phyloP scores from a whole-genome alignment of 1,284 basidiomycete species.

The Apiotrichum gracile region DNA sequence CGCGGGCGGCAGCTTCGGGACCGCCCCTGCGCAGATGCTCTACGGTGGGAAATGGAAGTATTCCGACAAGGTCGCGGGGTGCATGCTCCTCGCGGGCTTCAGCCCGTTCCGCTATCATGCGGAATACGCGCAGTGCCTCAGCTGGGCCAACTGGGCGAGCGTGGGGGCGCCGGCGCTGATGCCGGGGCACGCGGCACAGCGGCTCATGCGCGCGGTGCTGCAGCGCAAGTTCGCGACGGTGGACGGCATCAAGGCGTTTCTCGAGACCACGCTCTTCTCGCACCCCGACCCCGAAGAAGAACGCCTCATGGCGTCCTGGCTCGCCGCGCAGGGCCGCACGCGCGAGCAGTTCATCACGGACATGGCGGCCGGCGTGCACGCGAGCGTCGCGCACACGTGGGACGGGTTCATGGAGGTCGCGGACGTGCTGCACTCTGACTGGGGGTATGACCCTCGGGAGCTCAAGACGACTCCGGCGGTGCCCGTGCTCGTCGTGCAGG shows the following conservation, averaged over 20 bases:
- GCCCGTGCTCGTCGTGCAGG: slow-evolving; percentile 51
- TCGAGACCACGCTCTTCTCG: slow-evolving; percentile 47
- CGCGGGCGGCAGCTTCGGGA: slow-evolving; percentile 55
- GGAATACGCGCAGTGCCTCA: slow-evolving; percentile 50
- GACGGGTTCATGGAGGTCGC: slow-evolving; percentile 53
- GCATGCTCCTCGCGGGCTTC: slow-evolving; percentile 52
- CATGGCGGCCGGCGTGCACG: slow-evolving; percentile 49
- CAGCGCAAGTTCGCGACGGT: slow-evolving; percentile 45
- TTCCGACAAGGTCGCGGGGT: slow-evolving; percentile 50
- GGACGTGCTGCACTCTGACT: slow-evolving; percentile 53
- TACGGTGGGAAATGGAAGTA: slow-evolving; percentile 41
- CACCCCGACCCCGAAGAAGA: slow-evolving; percentile 50
- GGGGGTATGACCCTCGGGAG: slow-evolving; percentile 54
- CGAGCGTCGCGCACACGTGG: slow-evolving; percentile 53
- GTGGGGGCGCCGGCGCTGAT: no score
- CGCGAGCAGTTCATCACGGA: slow-evolving; percentile 50
- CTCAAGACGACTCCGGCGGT: slow-evolving; percentile 49
- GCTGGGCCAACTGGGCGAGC: slow-evolving; percentile 45
- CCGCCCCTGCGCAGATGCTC: slow-evolving; percentile 55
- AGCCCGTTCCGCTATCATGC: slow-evolving; percentile 52
- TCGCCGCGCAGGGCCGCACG: slow-evolving; percentile 31
- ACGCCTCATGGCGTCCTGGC: slow-evolving; percentile 43
- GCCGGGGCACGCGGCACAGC: no score
- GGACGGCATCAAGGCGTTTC: slow-evolving; percentile 49
- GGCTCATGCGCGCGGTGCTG: slow-evolving; percentile 19